phyloP scores from a whole-genome alignment of 2,329 filamentous ascomycete genomes.

The Pyricularia pennisetigena region DNA sequence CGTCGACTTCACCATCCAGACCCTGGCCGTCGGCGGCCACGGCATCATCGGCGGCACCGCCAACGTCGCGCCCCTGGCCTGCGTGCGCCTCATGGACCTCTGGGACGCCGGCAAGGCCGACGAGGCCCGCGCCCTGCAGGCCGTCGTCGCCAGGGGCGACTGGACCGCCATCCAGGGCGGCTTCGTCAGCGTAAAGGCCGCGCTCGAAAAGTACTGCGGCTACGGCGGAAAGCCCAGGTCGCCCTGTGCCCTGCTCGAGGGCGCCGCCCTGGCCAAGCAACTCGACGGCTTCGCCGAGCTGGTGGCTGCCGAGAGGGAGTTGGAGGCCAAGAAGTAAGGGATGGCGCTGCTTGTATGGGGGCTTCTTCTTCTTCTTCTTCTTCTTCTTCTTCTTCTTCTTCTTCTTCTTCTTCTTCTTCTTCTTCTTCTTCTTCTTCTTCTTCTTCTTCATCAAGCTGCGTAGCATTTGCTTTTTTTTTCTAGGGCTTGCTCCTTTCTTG shows the following conservation, averaged over 20 bases:
- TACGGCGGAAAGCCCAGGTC: slow-evolving; percentile 27
- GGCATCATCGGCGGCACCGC: slow-evolving; percentile 64
- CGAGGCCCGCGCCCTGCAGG: slow-evolving; percentile 50
- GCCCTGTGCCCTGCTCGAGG: slow-evolving; percentile 25
- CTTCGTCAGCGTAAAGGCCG: slow-evolving; percentile 37
- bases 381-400: background rate
- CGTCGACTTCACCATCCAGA: slow-evolving; percentile 65
- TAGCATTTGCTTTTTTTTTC: background rate
- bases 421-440: background rate
- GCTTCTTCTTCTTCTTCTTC: background rate
- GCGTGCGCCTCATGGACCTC: slow-evolving; percentile 49
- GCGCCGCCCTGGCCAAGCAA: slow-evolving; percentile 22
- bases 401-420: background rate
- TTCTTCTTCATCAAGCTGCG: background rate
- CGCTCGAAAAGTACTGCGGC: slow-evolving; percentile 28
- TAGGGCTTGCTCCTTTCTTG: background rate
- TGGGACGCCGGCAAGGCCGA: slow-evolving; percentile 46
- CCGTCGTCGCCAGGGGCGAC: slow-evolving; percentile 32
- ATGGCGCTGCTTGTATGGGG: no score
- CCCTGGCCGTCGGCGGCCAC: slow-evolving; percentile 57
- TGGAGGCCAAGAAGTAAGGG: slow-evolving; percentile 13
- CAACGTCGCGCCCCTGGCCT: slow-evolving; percentile 55
- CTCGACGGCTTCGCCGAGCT: slow-evolving; percentile 20
- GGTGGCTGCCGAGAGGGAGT: slow-evolving; percentile 19
- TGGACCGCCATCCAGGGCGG: slow-evolving; percentile 37